phyloP scores from a whole-genome alignment of 1,284 basidiomycete genomes.

The Pyrrhoderma noxium region DNA sequence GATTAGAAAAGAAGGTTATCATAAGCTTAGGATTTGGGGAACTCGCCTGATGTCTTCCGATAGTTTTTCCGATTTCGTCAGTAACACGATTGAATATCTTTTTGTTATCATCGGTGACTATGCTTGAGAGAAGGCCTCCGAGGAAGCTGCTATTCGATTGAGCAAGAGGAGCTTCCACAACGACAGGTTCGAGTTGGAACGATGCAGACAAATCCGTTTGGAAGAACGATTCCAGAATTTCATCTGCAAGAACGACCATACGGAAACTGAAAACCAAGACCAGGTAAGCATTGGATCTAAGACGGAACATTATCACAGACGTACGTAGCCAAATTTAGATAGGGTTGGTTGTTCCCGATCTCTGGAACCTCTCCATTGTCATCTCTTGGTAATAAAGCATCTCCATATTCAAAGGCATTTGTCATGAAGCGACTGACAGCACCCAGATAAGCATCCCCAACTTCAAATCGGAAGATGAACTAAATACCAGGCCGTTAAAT shows the following conservation, averaged over 20 bases:
- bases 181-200: slow-evolving; percentile 72
- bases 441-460: slow-evolving; percentile 94
- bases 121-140: slow-evolving; percentile 81
- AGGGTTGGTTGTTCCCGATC: slow-evolving; percentile 71
- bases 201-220: slow-evolving; percentile 82
- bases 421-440: slow-evolving; percentile 95
- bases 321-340: slow-evolving; percentile 79
- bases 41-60: slow-evolving; percentile 89
- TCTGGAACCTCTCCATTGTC: slow-evolving; percentile 34
- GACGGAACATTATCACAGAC: slow-evolving; percentile 31
- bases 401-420: slow-evolving; percentile 94
- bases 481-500: slow-evolving; percentile 27
- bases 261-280: slow-evolving; percentile 60
- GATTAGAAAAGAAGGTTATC: neutral
- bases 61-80: slow-evolving; percentile 88
- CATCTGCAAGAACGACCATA: slow-evolving; percentile 94
- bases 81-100: slow-evolving; percentile 82
- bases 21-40: slow-evolving; percentile 24
- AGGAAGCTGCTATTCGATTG: slow-evolving; percentile 56
- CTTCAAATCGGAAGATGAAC: slow-evolving; percentile 98
- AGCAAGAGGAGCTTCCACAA: slow-evolving; percentile 55
- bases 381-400: slow-evolving; percentile 63
- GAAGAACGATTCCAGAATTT: slow-evolving; percentile 92
- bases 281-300: neutral
- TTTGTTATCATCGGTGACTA: slow-evolving; percentile 84